Percentiles rank a stretch among this genome's conserved stretches.
These are phyloP conservation scores for Castanea sativa DNA, from an alignment of 306 rosid genomes.

Conservation along the genomic window DNA sequence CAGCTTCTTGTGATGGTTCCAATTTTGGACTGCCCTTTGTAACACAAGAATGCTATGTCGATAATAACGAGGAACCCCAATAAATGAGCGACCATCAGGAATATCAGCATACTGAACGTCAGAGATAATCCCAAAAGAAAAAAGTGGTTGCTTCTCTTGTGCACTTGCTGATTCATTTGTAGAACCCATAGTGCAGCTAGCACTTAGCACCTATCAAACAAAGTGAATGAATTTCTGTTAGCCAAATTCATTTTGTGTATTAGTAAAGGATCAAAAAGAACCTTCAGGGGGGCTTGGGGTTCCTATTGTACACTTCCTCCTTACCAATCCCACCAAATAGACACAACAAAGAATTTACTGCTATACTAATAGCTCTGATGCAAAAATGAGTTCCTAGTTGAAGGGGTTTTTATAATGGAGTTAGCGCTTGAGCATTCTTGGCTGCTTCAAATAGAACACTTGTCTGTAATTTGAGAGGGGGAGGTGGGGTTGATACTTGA, in stretches of 20 bases:
- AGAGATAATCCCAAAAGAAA: slow-evolving; percentile 82
- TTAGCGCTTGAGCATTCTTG: background rate
- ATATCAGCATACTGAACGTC: slow-evolving; percentile 92
- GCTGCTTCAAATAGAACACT: background rate
- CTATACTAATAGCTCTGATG: background rate
- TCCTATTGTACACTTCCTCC: background rate
- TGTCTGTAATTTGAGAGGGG: no score
- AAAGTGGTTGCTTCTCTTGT: slow-evolving; percentile 54
- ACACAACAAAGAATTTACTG: background rate
- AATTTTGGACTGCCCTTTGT: slow-evolving; percentile 69
- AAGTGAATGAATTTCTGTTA: background rate
- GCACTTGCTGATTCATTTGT: slow-evolving; percentile 23
- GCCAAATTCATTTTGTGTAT: background rate
- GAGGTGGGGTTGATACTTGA: background rate
- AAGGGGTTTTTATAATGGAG: background rate
- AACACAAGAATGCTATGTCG: slow-evolving; percentile 72
- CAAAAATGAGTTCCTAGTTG: background rate
- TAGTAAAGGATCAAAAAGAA: background rate
- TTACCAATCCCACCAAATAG: background rate
- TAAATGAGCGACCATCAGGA: slow-evolving; percentile 80
- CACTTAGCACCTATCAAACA: slow-evolving; percentile 40
- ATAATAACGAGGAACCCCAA: slow-evolving; percentile 85
- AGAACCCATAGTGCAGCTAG: slow-evolving; percentile 51
- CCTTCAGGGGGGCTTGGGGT: background rate
- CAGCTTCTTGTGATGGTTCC: slow-evolving; percentile 62